Evolutionary conservation across 1,284 basidiomycete species (phyloP).

Genomic region (Ustilago shanxiensis): DNA sequence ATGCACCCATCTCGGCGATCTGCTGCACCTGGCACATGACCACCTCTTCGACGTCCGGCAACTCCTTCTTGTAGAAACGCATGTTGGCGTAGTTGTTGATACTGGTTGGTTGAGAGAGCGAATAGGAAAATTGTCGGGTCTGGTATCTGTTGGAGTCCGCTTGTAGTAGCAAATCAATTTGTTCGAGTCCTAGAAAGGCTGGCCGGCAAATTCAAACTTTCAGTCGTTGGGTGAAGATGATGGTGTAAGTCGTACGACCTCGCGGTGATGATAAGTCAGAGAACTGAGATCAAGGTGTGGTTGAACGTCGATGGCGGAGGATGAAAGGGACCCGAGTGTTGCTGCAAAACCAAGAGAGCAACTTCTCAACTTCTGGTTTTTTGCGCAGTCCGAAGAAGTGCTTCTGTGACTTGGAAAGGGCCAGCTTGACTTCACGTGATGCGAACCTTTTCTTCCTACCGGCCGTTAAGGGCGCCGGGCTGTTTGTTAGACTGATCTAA

Average conservation of each 20-base stretch:
- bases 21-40: conserved; percentile 99
- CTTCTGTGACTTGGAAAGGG: conserved; percentile 14
- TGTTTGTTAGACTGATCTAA: conserved; percentile 4
- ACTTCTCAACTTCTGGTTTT: conserved; percentile 1
- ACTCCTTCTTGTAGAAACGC: conserved; percentile 69
- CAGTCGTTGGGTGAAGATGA: neutral
- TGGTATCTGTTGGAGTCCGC: neutral
- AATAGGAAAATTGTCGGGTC: neutral
- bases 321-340: neutral
- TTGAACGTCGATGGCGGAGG: neutral
- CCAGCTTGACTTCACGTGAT: conserved; percentile 41
- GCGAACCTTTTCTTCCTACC: conserved; percentile 32
- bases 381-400: conserved; percentile 18
- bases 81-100: conserved; percentile 46
- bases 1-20: conserved; percentile 99
- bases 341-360: conserved; percentile 1
- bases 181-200: neutral
- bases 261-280: neutral
- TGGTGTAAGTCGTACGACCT: neutral
- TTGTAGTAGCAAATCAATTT: neutral
- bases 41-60: conserved; percentile 83
- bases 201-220: neutral
- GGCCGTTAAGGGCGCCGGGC: conserved; percentile 3
- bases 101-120: no score
- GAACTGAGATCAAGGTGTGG: neutral